These are phyloP conservation scores for Mycena maculata DNA, from an alignment of 768 basidiomycete genomes.

Conservation along the genomic window DNA sequence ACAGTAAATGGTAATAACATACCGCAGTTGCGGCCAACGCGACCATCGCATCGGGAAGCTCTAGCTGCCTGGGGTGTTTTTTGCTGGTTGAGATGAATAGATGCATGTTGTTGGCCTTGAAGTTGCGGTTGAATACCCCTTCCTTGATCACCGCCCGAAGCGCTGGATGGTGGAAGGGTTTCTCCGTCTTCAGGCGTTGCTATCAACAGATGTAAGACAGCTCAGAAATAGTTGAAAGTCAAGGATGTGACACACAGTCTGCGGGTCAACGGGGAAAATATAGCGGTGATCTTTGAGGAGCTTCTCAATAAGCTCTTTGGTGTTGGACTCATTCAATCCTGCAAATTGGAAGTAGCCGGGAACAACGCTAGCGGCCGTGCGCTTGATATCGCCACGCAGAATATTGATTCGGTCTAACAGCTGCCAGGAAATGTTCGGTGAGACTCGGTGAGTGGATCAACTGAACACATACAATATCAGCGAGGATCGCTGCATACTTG, in stretches of 20 bases:
- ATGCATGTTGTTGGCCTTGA: slow-evolving; percentile 11
- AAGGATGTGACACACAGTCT: not conserved
- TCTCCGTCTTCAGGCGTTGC: slow-evolving; percentile 5
- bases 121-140: not conserved
- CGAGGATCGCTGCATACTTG: slow-evolving; percentile 5
- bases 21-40: slow-evolving; percentile 12
- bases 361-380: not conserved
- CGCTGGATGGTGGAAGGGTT: slow-evolving; percentile 1
- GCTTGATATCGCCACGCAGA: slow-evolving; percentile 10
- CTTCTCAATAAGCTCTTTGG: slow-evolving; percentile 5
- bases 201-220: not conserved
- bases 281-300: slow-evolving; percentile 14
- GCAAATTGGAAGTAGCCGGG: not conserved
- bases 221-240: not conserved
- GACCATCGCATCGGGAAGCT: slow-evolving; percentile 14
- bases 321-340: not conserved
- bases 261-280: slow-evolving; percentile 2
- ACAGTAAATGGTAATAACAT: too few relatives aligned
- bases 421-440: not conserved
- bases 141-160: not conserved
- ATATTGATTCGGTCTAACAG: slow-evolving; percentile 17
- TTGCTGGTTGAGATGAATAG: not conserved
- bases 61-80: not conserved
- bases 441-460: not conserved
- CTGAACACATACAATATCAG: not conserved